Evolutionary conservation across 805 yeast species (phyloP), one percentile per base, ranked within the genome.

Genomic region (Komagataella phaffii): DNA sequence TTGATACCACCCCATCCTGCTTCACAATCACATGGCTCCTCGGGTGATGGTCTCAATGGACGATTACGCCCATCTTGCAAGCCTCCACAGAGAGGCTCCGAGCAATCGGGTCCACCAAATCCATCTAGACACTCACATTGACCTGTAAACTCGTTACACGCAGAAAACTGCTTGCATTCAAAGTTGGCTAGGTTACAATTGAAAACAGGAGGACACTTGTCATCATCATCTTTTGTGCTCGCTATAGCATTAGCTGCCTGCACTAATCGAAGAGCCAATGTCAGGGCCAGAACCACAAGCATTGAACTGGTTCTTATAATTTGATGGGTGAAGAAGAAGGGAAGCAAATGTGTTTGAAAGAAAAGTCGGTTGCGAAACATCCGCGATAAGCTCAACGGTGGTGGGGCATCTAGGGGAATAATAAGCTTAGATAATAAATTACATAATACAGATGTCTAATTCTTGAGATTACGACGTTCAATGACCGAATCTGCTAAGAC

Each of bases 1-100:
- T 93, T 93, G 61, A 93, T 85, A 47, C 99, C 98, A 3, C 72
- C 70, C 99, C 99, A 93, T 3, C 99, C 99, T 3, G 73, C 74
- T 49, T 77, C 76, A 68, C 99, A 91, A 0, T 70, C 70, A 67
- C 99, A 93, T 0, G 72, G 57, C 12, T 74, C 76, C 19, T 69
- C 69, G 5, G 77, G 67, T 19, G 40, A 30, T 30, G 40, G 40
- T 60, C 93, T 71, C 10, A 75, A 57, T 0, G 96, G 96, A 53
- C 98, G 74, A 44, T 65, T 62, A 10, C 17, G 47, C 5, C 47
- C 24, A 7, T 45, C 24, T 52, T 71, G 69, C 46, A 70, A 69
- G 40, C 86, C 89, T 55, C 98, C 99, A 71, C 99, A 93, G 43
- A 78, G 65, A 0, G 99, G 97, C 59, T 77, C 76, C 1, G 88